Conservation (phyloP, 208 protist genomes). For the Crithidia fasciculata region DNA sequence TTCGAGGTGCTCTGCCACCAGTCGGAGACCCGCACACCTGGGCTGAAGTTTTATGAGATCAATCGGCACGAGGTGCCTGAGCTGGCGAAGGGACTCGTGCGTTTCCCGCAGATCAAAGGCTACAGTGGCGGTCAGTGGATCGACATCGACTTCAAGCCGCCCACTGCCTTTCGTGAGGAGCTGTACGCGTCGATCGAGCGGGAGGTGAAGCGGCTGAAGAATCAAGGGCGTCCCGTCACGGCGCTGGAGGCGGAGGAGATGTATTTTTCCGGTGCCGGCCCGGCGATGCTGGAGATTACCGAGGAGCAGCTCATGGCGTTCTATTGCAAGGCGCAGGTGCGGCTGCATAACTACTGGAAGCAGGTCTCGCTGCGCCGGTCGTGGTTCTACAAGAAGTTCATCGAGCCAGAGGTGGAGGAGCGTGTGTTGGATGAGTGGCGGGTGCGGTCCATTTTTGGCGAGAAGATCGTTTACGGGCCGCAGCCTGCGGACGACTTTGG, state of each 20-base stretch:
- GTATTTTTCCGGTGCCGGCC: conserved; percentile 81
- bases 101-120: conserved; percentile 87
- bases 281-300: conserved; percentile 77
- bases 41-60: conserved; percentile 79
- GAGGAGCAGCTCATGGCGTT: conserved; percentile 73
- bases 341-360: conserved; percentile 90
- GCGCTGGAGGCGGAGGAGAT: conserved; percentile 89
- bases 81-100: conserved; percentile 70
- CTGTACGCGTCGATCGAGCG: conserved; percentile 66
- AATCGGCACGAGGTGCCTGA: conserved; percentile 72
- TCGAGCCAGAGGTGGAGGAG: conserved; percentile 77
- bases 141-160: conserved; percentile 89
- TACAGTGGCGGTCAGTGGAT: conserved; percentile 82
- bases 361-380: conserved; percentile 76
- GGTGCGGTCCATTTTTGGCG: conserved; percentile 69
- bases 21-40: conserved; percentile 45
- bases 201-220: conserved; percentile 60
- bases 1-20: conserved; percentile 86
- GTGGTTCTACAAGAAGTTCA: conserved; percentile 85
- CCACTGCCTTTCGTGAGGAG: conserved; percentile 69
- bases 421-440: conserved; percentile 66
- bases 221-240: conserved; percentile 63
- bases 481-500: conserved; percentile 44
- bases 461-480: conserved; percentile 73
- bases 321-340: conserved; percentile 78